phyloP scores from a whole-genome alignment of 306 rosid genomes.

The Phaseolus lunatus region DNA sequence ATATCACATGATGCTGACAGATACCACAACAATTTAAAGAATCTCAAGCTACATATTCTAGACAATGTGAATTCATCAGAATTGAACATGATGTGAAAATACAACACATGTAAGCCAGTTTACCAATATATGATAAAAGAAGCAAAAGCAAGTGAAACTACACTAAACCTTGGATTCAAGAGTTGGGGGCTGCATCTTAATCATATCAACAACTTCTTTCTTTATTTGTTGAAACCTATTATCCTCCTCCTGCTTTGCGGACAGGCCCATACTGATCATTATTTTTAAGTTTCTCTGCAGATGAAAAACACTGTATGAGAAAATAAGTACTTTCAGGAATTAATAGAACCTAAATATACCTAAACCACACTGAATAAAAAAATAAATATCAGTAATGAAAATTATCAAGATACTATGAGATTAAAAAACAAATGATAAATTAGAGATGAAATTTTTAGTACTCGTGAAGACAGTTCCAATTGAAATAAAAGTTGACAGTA shows the following conservation, averaged over 20 bases:
- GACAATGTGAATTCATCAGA: conserved; percentile 28
- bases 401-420: background rate
- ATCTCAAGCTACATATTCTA: background rate
- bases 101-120: conserved; percentile 15
- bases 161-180: conserved; percentile 74
- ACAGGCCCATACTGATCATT: conserved; percentile 88
- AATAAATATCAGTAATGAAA: conserved; percentile 33
- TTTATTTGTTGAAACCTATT: conserved; percentile 84
- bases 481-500: conserved; percentile 24
- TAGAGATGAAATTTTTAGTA: conserved; percentile 25
- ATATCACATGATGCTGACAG: conserved; percentile 20
- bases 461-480: conserved; percentile 1
- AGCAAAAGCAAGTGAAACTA: conserved; percentile 25
- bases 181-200: conserved; percentile 64
- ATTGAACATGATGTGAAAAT: conserved; percentile 24
- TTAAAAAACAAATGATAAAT: conserved; percentile 11
- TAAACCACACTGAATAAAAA: conserved; percentile 38
- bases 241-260: conserved; percentile 92
- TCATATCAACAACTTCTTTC: conserved; percentile 90
- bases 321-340: conserved; percentile 40
- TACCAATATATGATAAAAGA: conserved; percentile 27
- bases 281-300: conserved; percentile 89
- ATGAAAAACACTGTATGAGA: conserved; percentile 52
- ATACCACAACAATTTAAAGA: conserved; percentile 16
- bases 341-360: conserved; percentile 37